These are phyloP conservation scores for Mycena galericulata DNA, from an alignment of 768 basidiomycete species.

Conservation along the genomic window DNA sequence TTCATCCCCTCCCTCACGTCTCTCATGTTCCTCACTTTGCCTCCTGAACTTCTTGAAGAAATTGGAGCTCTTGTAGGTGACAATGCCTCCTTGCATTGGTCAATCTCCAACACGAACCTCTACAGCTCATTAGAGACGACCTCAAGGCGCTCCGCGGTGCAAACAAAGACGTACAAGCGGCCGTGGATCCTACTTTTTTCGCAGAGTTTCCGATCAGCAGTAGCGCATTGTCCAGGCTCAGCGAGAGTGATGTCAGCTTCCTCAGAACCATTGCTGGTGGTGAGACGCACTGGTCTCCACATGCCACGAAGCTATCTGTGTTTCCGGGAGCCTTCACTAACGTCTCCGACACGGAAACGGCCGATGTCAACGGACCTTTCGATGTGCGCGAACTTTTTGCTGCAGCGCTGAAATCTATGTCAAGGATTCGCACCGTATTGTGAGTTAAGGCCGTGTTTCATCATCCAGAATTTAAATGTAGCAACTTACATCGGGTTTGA, in stretches of 20 bases:
- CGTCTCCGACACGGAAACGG: neutral
- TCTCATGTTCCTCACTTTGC: neutral
- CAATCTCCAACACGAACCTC: neutral
- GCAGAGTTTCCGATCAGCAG: conserved; percentile 5
- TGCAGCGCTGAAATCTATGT: conserved; percentile 2
- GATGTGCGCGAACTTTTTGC: conserved; percentile 2
- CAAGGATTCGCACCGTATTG: neutral
- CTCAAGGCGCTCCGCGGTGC: neutral
- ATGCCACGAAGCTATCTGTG: conserved; percentile 1
- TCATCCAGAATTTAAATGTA: conserved; percentile 3
- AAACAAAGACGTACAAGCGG: conserved; percentile 1
- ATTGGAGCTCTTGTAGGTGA: conserved; percentile 4
- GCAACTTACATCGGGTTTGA: neutral
- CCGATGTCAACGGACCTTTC: neutral
- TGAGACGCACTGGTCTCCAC: neutral
- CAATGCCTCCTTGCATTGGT: neutral
- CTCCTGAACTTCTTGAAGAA: conserved; percentile 7
- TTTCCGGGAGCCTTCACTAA: conserved; percentile 1
- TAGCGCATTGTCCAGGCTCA: neutral
- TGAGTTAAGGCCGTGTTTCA: neutral
- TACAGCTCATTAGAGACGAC: conserved; percentile 1
- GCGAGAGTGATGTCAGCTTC: conserved; percentile 4
- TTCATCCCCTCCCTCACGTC: neutral
- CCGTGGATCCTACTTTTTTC: conserved; percentile 5
- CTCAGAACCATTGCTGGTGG: conserved; percentile 3